phyloP scores from a whole-genome alignment of 2,329 filamentous ascomycete species.

The Cytospora chrysosperma region DNA sequence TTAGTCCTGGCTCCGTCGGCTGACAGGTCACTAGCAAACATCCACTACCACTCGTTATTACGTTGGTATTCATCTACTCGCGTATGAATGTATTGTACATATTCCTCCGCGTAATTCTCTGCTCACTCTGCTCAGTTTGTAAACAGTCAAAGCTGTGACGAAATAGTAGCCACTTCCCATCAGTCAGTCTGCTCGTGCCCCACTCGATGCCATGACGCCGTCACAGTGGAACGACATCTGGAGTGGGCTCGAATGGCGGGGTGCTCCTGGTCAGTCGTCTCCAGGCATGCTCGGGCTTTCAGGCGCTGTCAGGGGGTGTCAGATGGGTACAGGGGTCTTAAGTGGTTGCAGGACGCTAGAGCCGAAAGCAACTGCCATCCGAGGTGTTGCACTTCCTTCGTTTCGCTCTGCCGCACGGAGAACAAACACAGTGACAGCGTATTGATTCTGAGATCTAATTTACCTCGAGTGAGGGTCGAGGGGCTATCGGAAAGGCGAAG shows the following conservation, averaged over 20 bases:
- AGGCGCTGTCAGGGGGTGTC: not conserved
- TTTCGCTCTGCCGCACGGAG: not conserved
- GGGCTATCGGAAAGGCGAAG: not conserved
- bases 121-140: not conserved
- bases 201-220: not conserved
- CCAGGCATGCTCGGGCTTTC: not conserved
- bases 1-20: not conserved
- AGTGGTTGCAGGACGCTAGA: slow-evolving; percentile 19
- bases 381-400: slow-evolving; percentile 3
- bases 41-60: not conserved
- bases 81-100: not conserved
- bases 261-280: not conserved
- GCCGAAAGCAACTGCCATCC: not conserved
- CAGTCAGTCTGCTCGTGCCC: not conserved
- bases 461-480: not conserved
- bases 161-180: not conserved
- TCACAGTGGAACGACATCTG: not conserved
- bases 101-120: not conserved
- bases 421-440: no score
- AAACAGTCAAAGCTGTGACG: not conserved
- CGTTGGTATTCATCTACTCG: not conserved
- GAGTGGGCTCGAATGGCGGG: not conserved
- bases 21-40: not conserved
- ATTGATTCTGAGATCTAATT: not conserved
- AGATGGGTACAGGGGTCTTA: slow-evolving; percentile 9